These are phyloP conservation scores for Filobasidium floriforme DNA, from an alignment of 768 basidiomycete genomes.

Conservation along the genomic window DNA sequence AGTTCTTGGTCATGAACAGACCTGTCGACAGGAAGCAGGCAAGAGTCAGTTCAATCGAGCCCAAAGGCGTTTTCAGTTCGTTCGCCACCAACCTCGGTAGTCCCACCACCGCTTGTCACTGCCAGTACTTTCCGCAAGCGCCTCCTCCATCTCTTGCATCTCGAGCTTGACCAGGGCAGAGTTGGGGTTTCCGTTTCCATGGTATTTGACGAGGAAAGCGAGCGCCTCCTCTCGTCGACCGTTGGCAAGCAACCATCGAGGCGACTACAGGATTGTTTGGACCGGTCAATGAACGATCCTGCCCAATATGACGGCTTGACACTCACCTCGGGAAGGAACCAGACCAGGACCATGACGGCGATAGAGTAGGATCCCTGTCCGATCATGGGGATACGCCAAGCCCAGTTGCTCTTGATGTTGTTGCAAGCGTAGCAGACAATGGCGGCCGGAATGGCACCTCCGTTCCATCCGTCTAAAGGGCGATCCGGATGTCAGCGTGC, in stretches of 20 bases:
- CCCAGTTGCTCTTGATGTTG: constrained; percentile 28
- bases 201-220: constrained; percentile 52
- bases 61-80: too few species aligned
- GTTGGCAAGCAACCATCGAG: constrained; percentile 54
- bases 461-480: constrained; percentile 2
- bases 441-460: constrained; percentile 24
- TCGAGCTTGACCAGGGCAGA: constrained; percentile 53
- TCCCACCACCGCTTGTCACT: constrained; percentile 58
- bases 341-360: constrained; percentile 54
- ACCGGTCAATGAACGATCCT: constrained; percentile 7
- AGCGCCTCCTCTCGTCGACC: constrained; percentile 52
- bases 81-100: constrained; percentile 50
- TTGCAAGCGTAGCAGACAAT: constrained; percentile 26
- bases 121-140: constrained; percentile 49
- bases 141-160: constrained; percentile 53
- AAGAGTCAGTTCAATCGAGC: constrained; percentile 25
- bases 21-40: constrained; percentile 8
- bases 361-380: constrained; percentile 28
- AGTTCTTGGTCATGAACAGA: constrained; percentile 23
- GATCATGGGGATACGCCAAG: constrained; percentile 29
- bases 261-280: constrained; percentile 46
- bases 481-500: background rate
- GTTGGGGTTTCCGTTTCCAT: constrained; percentile 52
- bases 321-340: constrained; percentile 32
- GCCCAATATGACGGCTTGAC: background rate